Conservation (phyloP, 78 protist genomes). For the Dictyostelium capitatum region DNA sequence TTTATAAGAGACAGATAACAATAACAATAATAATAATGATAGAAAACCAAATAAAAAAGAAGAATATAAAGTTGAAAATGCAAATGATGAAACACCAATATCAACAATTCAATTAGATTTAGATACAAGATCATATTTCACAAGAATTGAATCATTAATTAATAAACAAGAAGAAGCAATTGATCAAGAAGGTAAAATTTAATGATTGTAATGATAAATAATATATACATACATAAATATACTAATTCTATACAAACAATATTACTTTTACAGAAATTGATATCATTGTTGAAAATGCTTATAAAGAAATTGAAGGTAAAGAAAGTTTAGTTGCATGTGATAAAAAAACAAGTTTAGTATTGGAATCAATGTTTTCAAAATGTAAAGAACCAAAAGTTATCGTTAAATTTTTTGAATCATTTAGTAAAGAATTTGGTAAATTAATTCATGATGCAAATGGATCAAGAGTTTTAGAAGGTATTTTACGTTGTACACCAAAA, state of each 20-base stretch:
- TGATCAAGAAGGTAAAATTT: constrained; percentile 12
- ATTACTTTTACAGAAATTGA: constrained; percentile 6
- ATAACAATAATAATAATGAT: background rate
- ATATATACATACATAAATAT: background rate
- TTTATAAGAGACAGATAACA: too few relatives aligned
- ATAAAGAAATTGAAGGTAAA: constrained; percentile 45
- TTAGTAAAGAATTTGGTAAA: background rate
- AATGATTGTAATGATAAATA: background rate
- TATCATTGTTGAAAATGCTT: constrained; percentile 56
- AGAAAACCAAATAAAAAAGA: background rate
- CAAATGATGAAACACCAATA: background rate
- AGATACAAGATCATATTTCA: constrained; percentile 41
- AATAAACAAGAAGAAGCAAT: constrained; percentile 20
- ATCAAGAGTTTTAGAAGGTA: constrained; percentile 44
- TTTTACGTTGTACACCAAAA: constrained; percentile 27
- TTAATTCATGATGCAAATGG: constrained; percentile 18
- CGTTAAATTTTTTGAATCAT: constrained; percentile 3
- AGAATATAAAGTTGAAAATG: constrained; percentile 5
- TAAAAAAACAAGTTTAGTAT: constrained; percentile 24
- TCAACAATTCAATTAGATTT: constrained; percentile 14
- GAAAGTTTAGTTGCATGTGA: constrained; percentile 41
- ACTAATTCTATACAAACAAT: background rate
- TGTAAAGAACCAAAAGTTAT: background rate
- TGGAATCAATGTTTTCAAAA: constrained; percentile 8
- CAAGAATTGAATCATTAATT: constrained; percentile 29